Percentiles rank a stretch among this genome's conserved stretches.
phyloP scores from a whole-genome alignment of 495 filamentous ascomycete genomes.

The Cercophora samala region DNA sequence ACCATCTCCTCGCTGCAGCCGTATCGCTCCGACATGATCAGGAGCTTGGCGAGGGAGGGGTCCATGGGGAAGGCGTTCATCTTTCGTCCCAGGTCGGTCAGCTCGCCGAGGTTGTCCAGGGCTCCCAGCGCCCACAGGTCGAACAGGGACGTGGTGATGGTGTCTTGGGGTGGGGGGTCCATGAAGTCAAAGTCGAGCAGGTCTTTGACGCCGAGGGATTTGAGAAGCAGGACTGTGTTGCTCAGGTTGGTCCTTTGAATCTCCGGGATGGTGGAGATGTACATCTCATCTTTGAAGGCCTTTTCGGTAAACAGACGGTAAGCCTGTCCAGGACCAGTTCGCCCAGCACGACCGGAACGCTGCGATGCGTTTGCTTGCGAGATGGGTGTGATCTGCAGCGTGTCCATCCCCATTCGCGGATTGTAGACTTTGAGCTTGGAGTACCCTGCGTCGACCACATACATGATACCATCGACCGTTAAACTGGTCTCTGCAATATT shows the following conservation, averaged over 20 bases:
- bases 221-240: constrained; percentile 91
- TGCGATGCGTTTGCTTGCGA: constrained; percentile 95
- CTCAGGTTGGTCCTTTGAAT: constrained; percentile 95
- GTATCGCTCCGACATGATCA: constrained; percentile 84
- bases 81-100: constrained; percentile 79
- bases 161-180: constrained; percentile 98
- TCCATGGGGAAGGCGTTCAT: constrained; percentile 99
- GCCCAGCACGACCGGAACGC: constrained; percentile 86
- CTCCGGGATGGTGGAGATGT: constrained; percentile 96
- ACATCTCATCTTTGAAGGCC: constrained; percentile 94
- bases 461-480: constrained; percentile 99
- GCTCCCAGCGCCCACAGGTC: constrained; percentile 97
- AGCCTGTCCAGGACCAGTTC: constrained; percentile 93
- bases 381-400: constrained; percentile 95
- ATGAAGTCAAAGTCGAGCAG: constrained; percentile 98
- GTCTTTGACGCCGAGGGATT: constrained; percentile 91
- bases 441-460: constrained; percentile 93
- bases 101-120: constrained; percentile 86
- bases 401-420: constrained; percentile 98
- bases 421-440: constrained; percentile 99
- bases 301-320: constrained; percentile 93
- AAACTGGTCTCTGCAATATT: constrained; percentile 98
- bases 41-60: constrained; percentile 85
- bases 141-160: constrained; percentile 94
- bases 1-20: constrained; percentile 96